Evolutionary conservation across 108 stramenopile genomes (phyloP).

Genomic region (Conticribra weissflogii): DNA sequence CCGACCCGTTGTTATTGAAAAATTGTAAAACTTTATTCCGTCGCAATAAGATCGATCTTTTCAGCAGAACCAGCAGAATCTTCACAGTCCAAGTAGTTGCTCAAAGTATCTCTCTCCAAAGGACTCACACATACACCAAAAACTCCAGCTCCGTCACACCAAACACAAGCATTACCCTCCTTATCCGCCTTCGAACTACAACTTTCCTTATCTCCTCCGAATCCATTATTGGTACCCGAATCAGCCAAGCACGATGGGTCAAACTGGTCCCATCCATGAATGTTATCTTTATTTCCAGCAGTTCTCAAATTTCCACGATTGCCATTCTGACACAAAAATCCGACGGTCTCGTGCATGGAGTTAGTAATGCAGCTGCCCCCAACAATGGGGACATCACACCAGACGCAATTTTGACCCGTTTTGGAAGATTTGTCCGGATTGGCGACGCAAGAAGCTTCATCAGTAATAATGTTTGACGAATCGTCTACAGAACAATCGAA

Average conservation of each 20-base stretch:
- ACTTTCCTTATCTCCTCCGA: constrained; percentile 8
- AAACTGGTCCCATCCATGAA: constrained; percentile 22
- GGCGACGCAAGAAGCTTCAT: constrained; percentile 23
- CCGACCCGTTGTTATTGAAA: too few relatives aligned
- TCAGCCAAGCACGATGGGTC: constrained; percentile 42
- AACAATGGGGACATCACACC: constrained; percentile 36
- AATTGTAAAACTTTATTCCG: neutral
- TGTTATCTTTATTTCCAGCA: neutral
- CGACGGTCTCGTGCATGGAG: constrained; percentile 4
- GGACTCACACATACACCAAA: constrained; percentile 35
- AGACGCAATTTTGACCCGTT: constrained; percentile 22
- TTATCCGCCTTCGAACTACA: constrained; percentile 23
- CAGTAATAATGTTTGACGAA: constrained; percentile 11
- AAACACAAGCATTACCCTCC: constrained; percentile 33
- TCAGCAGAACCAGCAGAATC: neutral
- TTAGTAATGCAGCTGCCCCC: constrained; percentile 44
- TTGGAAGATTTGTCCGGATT: constrained; percentile 17
- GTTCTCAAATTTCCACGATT: constrained; percentile 4
- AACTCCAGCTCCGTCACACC: constrained; percentile 48
- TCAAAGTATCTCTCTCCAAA: constrained; percentile 14
- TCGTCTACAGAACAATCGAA: constrained; percentile 25
- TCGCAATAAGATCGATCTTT: neutral
- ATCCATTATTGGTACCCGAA: constrained; percentile 11
- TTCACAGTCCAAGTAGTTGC: constrained; percentile 30
- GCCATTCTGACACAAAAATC: constrained; percentile 20